These are phyloP conservation scores for Suillus ampliporus DNA, from an alignment of 768 basidiomycete genomes.

Conservation along the genomic window DNA sequence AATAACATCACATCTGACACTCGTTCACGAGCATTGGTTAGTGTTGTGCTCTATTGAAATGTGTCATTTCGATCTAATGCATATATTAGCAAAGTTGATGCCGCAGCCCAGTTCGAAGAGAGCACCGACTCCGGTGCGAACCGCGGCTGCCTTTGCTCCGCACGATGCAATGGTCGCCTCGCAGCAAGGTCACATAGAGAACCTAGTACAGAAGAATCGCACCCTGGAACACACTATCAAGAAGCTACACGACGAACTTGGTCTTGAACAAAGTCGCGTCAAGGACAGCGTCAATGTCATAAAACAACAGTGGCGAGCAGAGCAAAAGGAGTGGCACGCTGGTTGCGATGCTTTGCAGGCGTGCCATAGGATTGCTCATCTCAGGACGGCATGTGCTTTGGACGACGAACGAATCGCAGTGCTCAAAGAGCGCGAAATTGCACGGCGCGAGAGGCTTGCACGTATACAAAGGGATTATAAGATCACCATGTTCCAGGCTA, in stretches of 20 bases:
- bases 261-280: conserved; percentile 47
- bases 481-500: conserved; percentile 69
- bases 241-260: conserved; percentile 56
- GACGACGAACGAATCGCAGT: conserved; percentile 57
- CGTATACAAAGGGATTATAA: conserved; percentile 68
- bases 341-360: conserved; percentile 67
- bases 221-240: conserved; percentile 65
- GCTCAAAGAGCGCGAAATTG: conserved; percentile 57
- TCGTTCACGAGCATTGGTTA: neutral
- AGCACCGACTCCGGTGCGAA: conserved; percentile 15
- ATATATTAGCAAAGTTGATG: conserved; percentile 7
- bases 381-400: conserved; percentile 56
- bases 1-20: neutral
- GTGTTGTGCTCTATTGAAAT: neutral
- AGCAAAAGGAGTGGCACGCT: conserved; percentile 63
- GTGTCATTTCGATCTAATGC: neutral
- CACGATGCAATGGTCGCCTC: conserved; percentile 59
- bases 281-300: conserved; percentile 35
- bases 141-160: conserved; percentile 30
- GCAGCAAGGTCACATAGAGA: conserved; percentile 72
- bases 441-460: conserved; percentile 62
- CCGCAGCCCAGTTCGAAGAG: conserved; percentile 5
- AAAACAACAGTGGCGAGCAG: conserved; percentile 51
- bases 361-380: conserved; percentile 69
- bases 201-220: conserved; percentile 72